Evolutionary conservation across 2,329 filamentous ascomycete genomes (phyloP).

Genomic region (Rugonectria rugulosa): DNA sequence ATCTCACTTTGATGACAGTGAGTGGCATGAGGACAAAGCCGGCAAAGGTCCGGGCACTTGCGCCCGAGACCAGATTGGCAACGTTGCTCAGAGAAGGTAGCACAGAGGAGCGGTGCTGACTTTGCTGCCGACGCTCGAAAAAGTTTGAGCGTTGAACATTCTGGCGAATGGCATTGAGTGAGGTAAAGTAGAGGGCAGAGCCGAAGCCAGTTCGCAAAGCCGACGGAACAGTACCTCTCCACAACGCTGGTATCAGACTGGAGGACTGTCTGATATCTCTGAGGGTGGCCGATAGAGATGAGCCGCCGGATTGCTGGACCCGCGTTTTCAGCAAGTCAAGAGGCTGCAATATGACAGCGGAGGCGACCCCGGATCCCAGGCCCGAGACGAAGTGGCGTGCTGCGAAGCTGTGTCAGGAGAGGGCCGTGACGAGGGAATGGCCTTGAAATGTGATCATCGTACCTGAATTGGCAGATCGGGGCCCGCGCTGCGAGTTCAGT

Average conservation of each 20-base stretch:
- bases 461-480: conserved; percentile 38
- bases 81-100: conserved; percentile 84
- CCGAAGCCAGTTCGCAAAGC: conserved; percentile 94
- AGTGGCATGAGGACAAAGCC: conserved; percentile 95
- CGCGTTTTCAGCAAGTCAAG: conserved; percentile 96
- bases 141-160: conserved; percentile 51
- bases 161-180: conserved; percentile 83
- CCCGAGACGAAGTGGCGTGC: conserved; percentile 90
- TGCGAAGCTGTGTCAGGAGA: conserved; percentile 44
- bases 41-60: conserved; percentile 82
- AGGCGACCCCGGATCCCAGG: conserved; percentile 84
- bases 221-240: conserved; percentile 91
- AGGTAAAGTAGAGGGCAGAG: conserved; percentile 92
- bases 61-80: conserved; percentile 86
- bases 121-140: conserved; percentile 32
- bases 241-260: conserved; percentile 73
- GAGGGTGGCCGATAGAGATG: conserved; percentile 61
- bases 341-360: conserved; percentile 90
- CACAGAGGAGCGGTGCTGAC: conserved; percentile 64
- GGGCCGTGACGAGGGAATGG: background rate
- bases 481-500: conserved; percentile 28
- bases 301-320: conserved; percentile 83
- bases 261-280: conserved; percentile 63
- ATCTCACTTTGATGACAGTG: conserved; percentile 95
- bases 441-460: conserved; percentile 22